Evolutionary conservation across 1,284 basidiomycete genomes (phyloP), one percentile per base, ranked within the genome.

Genomic region (Trametes polyzona): DNA sequence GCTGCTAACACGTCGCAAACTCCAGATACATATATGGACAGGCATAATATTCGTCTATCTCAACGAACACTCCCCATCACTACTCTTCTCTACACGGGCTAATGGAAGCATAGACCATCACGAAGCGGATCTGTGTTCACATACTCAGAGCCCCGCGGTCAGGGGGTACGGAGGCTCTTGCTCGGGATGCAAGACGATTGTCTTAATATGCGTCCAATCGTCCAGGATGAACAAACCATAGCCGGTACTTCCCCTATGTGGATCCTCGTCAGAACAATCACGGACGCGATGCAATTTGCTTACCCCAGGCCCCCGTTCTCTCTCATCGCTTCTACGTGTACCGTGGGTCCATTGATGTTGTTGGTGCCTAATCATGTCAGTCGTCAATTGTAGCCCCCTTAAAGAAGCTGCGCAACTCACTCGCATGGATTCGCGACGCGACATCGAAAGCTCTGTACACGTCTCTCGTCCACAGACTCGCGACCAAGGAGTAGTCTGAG

Each of bases 151-250:
- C 10, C 23, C 36, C 3, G 36, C 24, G 5, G 53, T 41, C 10
- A 60, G 1, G 16, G 55, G 47, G 19, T 60, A 60, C 16, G 44
- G 32, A 6, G 44, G 32, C 30, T 47, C 44, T n/a, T 27, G 2
- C 26, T 42, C 41, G 16, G 41, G 41, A n/a, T 42, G 41, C 16
- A 42, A 42, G 41, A 42, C 41, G 49, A 79, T 69, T 12, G 76
- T 68, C 11, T 78, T 69, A 40, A 73, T 73, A 58, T 82, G 75
- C 0, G 82, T 83, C 61, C 82, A 83, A 54, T 78, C 71, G 6
- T 81, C 76, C n/a, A 84, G 69, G 51, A 79, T 76, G 60, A 83
- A 83, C n/a, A 77, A 69, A 1, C 82, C 81, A 58, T 82, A 84
- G 0, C 81, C 82, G 19, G 81, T 80, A 12, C 75, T 66, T 4